Evolutionary conservation across 1,139 yeast species (phyloP).

Genomic region (Tardiomyces blankii): DNA sequence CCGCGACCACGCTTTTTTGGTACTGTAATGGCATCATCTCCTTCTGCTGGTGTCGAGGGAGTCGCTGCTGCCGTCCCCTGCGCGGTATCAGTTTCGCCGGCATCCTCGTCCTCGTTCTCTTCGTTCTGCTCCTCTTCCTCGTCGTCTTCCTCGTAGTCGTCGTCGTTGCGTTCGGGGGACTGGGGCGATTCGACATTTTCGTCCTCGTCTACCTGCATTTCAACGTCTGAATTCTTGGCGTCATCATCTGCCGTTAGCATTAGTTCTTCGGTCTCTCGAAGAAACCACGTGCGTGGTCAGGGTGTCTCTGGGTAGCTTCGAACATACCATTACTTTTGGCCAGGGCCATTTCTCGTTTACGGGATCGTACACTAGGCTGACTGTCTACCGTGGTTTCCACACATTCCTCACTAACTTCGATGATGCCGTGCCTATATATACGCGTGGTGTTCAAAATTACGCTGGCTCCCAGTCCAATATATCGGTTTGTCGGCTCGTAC

Average conservation of each 20-base stretch:
- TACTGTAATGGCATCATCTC: neutral
- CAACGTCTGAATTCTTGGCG: constrained; percentile 3
- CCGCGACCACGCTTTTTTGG: neutral
- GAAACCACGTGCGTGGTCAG: neutral
- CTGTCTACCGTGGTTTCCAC: no score
- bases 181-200: constrained; percentile 2
- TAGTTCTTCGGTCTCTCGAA: neutral
- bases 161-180: neutral
- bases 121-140: constrained; percentile 12
- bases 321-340: neutral
- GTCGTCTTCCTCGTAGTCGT: constrained; percentile 12
- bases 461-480: no score
- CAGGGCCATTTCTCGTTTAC: no score
- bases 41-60: neutral
- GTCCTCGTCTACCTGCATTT: neutral
- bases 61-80: neutral
- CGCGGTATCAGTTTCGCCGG: neutral
- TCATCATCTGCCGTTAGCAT: constrained; percentile 2
- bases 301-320: no score
- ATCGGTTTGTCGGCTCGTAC: no score
- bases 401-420: no score
- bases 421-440: no score
- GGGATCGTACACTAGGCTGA: no score
- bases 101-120: constrained; percentile 15
- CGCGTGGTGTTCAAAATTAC: no score